phyloP scores from a whole-genome alignment of 202 grass and related monocot species.

The Musa balbisiana region DNA sequence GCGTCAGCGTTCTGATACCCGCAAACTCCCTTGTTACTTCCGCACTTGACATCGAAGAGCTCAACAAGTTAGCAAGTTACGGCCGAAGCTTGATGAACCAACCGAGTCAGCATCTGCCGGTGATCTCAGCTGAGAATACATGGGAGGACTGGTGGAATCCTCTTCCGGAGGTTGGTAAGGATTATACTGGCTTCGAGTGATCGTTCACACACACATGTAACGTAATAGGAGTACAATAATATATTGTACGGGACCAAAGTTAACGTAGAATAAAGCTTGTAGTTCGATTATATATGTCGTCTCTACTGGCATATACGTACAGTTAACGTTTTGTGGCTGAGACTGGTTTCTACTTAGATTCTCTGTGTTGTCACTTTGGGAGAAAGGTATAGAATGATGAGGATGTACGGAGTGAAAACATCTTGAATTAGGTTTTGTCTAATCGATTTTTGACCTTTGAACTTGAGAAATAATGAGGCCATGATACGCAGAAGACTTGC shows the following conservation, averaged over 20 bases:
- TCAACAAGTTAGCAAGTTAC: not conserved
- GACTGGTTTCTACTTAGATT: not conserved
- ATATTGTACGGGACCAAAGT: too few relatives aligned
- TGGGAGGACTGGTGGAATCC: not conserved
- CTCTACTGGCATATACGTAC: not conserved
- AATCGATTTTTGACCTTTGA: not conserved
- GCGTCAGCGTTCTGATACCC: not conserved
- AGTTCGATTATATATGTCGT: not conserved
- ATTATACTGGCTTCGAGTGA: not conserved
- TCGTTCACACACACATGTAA: not conserved
- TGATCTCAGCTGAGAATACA: not conserved
- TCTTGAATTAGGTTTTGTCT: not conserved
- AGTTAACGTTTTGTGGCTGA: not conserved
- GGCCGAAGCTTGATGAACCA: not conserved
- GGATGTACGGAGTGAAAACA: not conserved
- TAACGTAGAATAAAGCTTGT: not conserved
- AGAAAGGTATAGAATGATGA: too few relatives aligned
- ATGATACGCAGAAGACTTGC: not conserved
- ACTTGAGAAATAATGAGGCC: not conserved
- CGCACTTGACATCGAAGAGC: not conserved
- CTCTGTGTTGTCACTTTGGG: too few relatives aligned
- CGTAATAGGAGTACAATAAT: too few relatives aligned
- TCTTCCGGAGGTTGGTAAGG: not conserved
- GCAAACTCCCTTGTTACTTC: not conserved
- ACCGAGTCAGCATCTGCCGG: not conserved